Evolutionary conservation across 2,329 filamentous ascomycete genomes (phyloP), one percentile per base, ranked within the genome.

Genomic region (Aspergillus novofumigatus): DNA sequence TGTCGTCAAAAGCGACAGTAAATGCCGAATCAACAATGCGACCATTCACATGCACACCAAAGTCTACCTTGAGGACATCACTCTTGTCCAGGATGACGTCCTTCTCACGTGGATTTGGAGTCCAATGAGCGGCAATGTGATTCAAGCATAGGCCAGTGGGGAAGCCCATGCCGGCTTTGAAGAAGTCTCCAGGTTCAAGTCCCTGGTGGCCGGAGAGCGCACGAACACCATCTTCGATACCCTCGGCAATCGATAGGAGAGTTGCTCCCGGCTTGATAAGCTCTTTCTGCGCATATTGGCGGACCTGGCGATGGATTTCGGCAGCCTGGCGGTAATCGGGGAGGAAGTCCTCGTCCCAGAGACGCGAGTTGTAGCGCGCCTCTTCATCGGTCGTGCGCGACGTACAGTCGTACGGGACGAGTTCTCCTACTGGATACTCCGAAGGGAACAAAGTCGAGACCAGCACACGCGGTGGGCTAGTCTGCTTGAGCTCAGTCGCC

Each of bases 61-160:
- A 90, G 67, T 93, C 89, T 7, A 92, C 86, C 74, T 91, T 92
- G 82, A 93, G 83, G 38, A 95, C 89, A 69, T 95, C 90, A 60
- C 85, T 82, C 59, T 87, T 73, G 68, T 89, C 79, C 57, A 94
- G 78, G 35, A 92, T 75, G 66, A 88, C 83, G 71, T 91, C 90
- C 73, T 86, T 87, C 68, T 82, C 76, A 1, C 82, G 80, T 1
- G 82, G 78, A 62, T 83, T 85, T 6, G 82, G 82, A 1, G 81
- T 83, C 64, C 76, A 85, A 68, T 85, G 82, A 6, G 82, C 82
- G 14, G 77, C 81, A 45, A 76, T 72, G 60, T 84, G 76, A 61
- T 85, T 83, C 54, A 84, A 64, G 56, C 75, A 79, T 25, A 84
- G 63, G 0, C 82, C 82, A 3, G 81, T 83, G 0, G 82, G 82